These are phyloP conservation scores for Cryptosporidium sp. DNA, from an alignment of 169 alveolate species.

Conservation along the genomic window DNA sequence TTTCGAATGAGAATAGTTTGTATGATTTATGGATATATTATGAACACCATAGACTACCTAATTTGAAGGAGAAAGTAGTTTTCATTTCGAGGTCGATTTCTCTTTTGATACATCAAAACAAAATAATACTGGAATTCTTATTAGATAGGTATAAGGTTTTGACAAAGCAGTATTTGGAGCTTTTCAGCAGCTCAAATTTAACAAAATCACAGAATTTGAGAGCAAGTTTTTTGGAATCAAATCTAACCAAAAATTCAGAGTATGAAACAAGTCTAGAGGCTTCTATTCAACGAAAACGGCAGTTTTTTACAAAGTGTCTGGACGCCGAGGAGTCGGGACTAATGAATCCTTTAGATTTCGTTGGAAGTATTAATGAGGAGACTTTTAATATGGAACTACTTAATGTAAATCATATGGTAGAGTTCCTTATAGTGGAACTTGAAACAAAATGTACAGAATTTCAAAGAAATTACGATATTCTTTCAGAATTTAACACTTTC, in stretches of 20 bases:
- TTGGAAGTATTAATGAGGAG: neutral
- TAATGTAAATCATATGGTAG: neutral
- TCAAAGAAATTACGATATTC: neutral
- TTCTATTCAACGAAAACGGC: neutral
- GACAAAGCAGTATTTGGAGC: neutral
- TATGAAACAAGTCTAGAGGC: neutral
- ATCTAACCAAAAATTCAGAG: neutral
- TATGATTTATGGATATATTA: conserved; percentile 17
- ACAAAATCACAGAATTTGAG: neutral
- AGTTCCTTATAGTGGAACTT: neutral
- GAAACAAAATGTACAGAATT: conserved; percentile 9
- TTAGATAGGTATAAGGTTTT: neutral
- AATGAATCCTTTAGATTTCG: neutral
- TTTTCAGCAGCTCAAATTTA: neutral
- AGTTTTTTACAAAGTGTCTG: neutral
- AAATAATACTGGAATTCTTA: conserved; percentile 7
- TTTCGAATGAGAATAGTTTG: conserved; percentile 6
- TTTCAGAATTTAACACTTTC: neutral
- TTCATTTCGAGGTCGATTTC: neutral
- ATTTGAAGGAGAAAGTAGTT: conserved; percentile 1
- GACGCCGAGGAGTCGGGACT: neutral
- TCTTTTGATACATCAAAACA: neutral
- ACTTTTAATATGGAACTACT: neutral
- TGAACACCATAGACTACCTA: conserved; percentile 28
- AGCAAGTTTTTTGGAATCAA: neutral